A percentile compares a stretch with the other conserved stretches of the same genome.
Evolutionary conservation across 2,329 filamentous ascomycete genomes (phyloP).

Genomic region (Penicillium corylophilum): DNA sequence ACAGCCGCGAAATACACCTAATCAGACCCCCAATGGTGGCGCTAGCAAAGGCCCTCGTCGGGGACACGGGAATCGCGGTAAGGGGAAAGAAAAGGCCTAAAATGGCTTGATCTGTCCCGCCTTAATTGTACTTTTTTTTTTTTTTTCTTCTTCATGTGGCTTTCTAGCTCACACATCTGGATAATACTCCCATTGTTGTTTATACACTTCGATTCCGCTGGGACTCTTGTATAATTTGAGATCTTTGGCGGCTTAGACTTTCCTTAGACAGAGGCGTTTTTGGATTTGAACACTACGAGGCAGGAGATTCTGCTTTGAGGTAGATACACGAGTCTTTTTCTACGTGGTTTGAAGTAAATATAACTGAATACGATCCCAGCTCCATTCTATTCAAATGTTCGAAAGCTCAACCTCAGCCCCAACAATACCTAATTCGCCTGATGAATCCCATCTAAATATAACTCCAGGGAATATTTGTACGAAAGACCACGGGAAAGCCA

Average conservation of each 20-base stretch:
- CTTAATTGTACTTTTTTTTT: neutral
- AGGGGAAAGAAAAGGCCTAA: slow-evolving; percentile 19
- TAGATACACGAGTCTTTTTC: neutral
- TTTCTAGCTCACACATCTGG: neutral
- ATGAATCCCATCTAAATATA: neutral
- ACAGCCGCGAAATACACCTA: slow-evolving; percentile 9
- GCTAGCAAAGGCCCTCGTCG: slow-evolving; percentile 21
- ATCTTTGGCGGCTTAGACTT: neutral
- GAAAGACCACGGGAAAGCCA: neutral
- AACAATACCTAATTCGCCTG: neutral
- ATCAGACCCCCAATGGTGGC: slow-evolving; percentile 5
- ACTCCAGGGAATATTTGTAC: neutral
- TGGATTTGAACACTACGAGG: neutral
- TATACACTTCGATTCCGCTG: neutral
- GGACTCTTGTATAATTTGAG: neutral
- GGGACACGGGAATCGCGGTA: slow-evolving; percentile 20
- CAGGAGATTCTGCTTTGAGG: neutral
- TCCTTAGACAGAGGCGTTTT: neutral
- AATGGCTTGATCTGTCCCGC: neutral
- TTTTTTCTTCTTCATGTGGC: neutral
- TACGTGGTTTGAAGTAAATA: neutral
- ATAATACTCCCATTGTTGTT: neutral
- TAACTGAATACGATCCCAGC: neutral
- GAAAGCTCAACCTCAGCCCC: neutral
- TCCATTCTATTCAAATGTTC: neutral